Evolutionary conservation across 2,329 filamentous ascomycete genomes (phyloP).

Genomic region (Penicillium palitans): DNA sequence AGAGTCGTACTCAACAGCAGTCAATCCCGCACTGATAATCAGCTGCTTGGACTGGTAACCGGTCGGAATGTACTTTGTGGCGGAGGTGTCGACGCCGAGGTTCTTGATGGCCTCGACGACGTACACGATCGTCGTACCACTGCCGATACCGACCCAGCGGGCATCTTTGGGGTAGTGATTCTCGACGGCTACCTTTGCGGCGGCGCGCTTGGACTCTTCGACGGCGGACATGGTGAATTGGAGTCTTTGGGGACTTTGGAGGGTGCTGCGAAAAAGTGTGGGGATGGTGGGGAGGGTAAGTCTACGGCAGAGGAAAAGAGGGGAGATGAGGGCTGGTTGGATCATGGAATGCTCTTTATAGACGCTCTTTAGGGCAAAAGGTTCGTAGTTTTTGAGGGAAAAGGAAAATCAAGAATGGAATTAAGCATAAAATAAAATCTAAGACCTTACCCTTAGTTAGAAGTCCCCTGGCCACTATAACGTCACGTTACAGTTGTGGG

Average conservation of each 20-base stretch:
- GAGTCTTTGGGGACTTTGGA: constrained; percentile 12
- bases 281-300: constrained; percentile 7
- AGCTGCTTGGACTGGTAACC: constrained; percentile 88
- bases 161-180: constrained; percentile 61
- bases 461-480: not conserved
- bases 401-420: not conserved
- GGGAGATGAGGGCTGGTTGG: constrained; percentile 15
- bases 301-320: constrained; percentile 14
- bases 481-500: not conserved
- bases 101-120: constrained; percentile 65
- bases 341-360: constrained; percentile 1
- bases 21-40: constrained; percentile 75
- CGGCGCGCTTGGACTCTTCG: constrained; percentile 61
- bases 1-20: constrained; percentile 74
- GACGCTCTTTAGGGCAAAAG: not conserved
- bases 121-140: constrained; percentile 66
- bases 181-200: constrained; percentile 57
- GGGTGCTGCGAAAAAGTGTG: constrained; percentile 4
- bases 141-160: constrained; percentile 64
- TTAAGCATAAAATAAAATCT: not conserved
- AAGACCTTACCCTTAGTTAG: not conserved
- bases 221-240: constrained; percentile 36
- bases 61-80: constrained; percentile 86
- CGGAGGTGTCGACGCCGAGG: constrained; percentile 45
- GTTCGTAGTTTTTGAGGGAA: not conserved